Percentiles rank a stretch among this genome's conserved stretches.
phyloP scores from a whole-genome alignment of 768 basidiomycete genomes.

The Auriculariales sp. region DNA sequence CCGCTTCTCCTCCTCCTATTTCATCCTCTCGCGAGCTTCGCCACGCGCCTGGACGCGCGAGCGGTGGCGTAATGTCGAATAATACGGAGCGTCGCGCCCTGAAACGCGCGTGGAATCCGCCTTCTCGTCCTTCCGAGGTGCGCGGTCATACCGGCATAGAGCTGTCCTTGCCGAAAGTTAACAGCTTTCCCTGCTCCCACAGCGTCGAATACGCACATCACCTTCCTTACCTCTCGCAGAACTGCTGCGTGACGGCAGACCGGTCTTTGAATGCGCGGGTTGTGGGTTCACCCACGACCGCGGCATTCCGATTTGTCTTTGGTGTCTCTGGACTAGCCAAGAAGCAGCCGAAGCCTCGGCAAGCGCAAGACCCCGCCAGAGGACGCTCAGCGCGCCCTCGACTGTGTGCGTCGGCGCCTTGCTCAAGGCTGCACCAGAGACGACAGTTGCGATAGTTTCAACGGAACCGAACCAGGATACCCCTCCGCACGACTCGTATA shows the following conservation, averaged over 20 bases:
- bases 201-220: neutral
- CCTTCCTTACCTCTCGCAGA: neutral
- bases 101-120: neutral
- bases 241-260: neutral
- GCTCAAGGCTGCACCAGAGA: too few species aligned
- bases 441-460: neutral
- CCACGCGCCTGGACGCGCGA: neutral
- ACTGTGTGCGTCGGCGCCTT: too few species aligned
- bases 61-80: neutral
- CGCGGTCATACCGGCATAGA: too few species aligned
- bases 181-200: neutral
- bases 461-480: neutral
- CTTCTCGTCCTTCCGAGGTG: neutral
- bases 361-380: neutral
- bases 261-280: neutral
- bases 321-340: neutral
- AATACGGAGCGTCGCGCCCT: constrained; percentile 1
- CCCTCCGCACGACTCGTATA: neutral
- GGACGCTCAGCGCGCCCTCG: neutral
- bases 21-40: too few species aligned
- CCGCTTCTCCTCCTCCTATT: too few species aligned
- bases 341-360: neutral
- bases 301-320: neutral
- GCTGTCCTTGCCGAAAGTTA: neutral
- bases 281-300: neutral